These are phyloP conservation scores for Handroanthus guayacan DNA, from an alignment of 257 asterid genomes.

Conservation along the genomic window DNA sequence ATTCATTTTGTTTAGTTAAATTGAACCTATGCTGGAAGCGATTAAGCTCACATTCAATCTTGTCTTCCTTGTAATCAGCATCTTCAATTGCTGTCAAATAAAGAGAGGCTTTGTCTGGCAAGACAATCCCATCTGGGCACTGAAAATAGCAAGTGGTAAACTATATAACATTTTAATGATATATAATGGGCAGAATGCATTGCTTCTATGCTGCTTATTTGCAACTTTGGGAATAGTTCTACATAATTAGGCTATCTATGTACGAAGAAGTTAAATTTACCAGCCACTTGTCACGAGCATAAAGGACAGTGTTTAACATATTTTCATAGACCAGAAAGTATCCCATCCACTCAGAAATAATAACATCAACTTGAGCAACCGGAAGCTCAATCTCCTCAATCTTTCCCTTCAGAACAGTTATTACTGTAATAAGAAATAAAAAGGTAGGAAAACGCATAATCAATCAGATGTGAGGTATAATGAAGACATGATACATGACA, in stretches of 20 bases:
- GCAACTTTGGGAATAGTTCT: neutral
- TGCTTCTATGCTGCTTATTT: neutral
- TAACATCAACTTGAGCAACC: constrained; percentile 86
- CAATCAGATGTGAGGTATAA: neutral
- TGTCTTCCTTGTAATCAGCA: constrained; percentile 97
- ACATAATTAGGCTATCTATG: neutral
- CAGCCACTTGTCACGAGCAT: constrained; percentile 84
- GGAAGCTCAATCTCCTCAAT: constrained; percentile 98
- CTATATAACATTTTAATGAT: neutral
- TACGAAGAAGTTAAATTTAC: constrained; percentile 42
- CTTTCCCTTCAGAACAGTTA: constrained; percentile 93
- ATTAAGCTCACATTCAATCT: constrained; percentile 82
- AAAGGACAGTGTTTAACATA: constrained; percentile 77
- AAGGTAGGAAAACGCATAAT: constrained; percentile 8
- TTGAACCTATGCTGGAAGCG: constrained; percentile 27
- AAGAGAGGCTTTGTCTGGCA: constrained; percentile 94
- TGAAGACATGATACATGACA: constrained; percentile 9
- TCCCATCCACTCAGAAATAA: constrained; percentile 99
- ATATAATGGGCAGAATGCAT: neutral
- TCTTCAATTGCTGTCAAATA: constrained; percentile 94
- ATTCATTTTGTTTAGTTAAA: neutral
- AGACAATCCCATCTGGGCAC: constrained; percentile 76
- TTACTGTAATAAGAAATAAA: constrained; percentile 50
- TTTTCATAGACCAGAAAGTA: constrained; percentile 78
- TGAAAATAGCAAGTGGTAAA: constrained; percentile 31